Evolutionary conservation across 257 asterid species (phyloP), one percentile per base, ranked within the genome.

Genomic region (Linaria vulgaris): DNA sequence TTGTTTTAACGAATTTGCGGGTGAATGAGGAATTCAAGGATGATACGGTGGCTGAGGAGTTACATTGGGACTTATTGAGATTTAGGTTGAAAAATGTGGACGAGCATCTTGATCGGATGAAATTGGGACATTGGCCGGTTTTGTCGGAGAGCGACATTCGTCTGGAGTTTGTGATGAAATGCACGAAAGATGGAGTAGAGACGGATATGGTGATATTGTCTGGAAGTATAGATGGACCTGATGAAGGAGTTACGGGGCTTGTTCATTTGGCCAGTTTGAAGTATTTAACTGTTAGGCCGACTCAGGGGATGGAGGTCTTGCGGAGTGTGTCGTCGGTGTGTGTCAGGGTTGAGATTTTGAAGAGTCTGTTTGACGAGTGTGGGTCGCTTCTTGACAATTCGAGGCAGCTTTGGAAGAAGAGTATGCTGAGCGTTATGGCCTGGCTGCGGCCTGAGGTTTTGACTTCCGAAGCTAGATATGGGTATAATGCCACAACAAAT

Each of bases 111-210:
- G 76, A 44, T 64, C 81, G 94, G 25, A 85, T 89, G 62, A 92
- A 83, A 73, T 74, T 89, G 70, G 99, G 99, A 73, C 94, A 89
- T 61, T 92, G 97, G 99, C 99, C 99, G 22, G 86, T 82, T 64
- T 74, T 89, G 61, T 67, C 85, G 13, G 84, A 80, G 50, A 69
- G 71, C 22, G 72, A 75, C 71, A 76, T 83, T 49, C 24, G 64
- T 48, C 47, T 92, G 77, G 79, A 89, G 76, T 79, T 92, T 65
- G 83, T 85, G 50, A 80, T 64, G 72, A 80, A 75, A 59, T 45
- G 66, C 48, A 44, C 24, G 17, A 41, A 16, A 15, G 91, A 80
- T 45, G 85, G 79, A 12, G 15, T 49, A 59, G 88, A 82, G 74
- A 70, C 67, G 59, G 80, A 69, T 50, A 67, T 73, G 23, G 82